Base-by-base conservation (phyloP, 345 rosid genomes). In the Conringia planisiliqua region DNA sequence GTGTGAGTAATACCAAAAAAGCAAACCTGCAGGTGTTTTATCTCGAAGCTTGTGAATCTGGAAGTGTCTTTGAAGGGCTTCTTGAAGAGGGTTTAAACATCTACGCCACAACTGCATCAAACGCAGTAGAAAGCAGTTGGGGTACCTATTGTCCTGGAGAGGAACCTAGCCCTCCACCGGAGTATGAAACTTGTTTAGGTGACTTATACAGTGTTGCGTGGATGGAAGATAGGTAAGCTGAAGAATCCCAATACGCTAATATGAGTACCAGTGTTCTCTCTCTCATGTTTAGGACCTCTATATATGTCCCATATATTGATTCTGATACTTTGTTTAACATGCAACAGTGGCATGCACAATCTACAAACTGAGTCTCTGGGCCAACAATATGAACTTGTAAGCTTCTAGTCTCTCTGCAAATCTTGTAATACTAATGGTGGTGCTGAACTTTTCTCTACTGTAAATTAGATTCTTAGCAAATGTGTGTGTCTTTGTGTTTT, bases 21-120 rank as follows among this genome's bases (percentile, higher is more conserved):
- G 38, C n/a, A 47, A 78, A 76, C 70, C 26, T 82, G 76, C 68
- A 96, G 99, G 97, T 92, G 64, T 96, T 96, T 79, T 96, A 96
- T 81, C 96, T 96, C 3, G 99, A 96, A 88, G 98, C 99, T 73
- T 96, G 99, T 83, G 99, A 96, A 70, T 92, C 98, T 44, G 98
- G 98, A 76, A 96, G 99, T 80, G 89, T 96, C 74, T 96, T 96
- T 71, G 98, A 92, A 86, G 98, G 98, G 71, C 85, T 96, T 87
- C 99, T 96, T 82, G 89, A 90, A 1, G 86, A 90, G 76, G 93
- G 86, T 78, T 79, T 96, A 66, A 92, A 92, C 78, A 96, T 92
- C 58, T 96, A 92, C 76, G 98, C 94, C 71, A 92, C 98, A 74
- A 96, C 98, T 58, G 97, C 99, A 3, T 26, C 98, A 58, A 96